A percentile compares a stretch with the other conserved stretches of the same genome.
Evolutionary conservation across 139 green algal species (phyloP).

Genomic region (Chlamydomonas eustigma): DNA sequence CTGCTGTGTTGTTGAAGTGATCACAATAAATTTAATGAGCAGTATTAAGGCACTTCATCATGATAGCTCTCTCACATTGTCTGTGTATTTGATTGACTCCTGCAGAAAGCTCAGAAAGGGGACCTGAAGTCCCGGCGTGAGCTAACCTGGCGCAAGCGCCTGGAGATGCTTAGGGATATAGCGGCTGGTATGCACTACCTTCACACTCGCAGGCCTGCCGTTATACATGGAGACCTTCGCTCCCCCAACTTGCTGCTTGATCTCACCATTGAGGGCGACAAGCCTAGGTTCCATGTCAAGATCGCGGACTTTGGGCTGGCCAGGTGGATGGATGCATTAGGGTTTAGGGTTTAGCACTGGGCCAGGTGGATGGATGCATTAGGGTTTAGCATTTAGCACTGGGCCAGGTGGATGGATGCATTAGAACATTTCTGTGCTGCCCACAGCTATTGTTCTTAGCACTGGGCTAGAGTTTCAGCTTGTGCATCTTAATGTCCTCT

Average conservation of each 20-base stretch:
- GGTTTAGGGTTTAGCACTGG: neutral
- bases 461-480: conserved; percentile 40
- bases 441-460: conserved; percentile 49
- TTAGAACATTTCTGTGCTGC: neutral
- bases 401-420: neutral
- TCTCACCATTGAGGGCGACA: conserved; percentile 45
- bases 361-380: neutral
- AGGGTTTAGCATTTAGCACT: neutral
- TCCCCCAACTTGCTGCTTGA: conserved; percentile 59
- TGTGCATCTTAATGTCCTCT: too few relatives aligned
- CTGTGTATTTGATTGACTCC: neutral
- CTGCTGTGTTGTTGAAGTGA: neutral
- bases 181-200: conserved; percentile 72
- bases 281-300: conserved; percentile 49
- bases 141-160: conserved; percentile 38
- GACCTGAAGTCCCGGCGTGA: conserved; percentile 17
- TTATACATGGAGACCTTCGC: conserved; percentile 86
- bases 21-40: neutral
- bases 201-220: conserved; percentile 65
- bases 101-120: conserved; percentile 12
- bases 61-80: neutral
- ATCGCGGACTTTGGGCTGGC: conserved; percentile 45
- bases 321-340: neutral
- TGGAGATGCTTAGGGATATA: conserved; percentile 54
- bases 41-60: neutral